Conservation (phyloP, 257 asterid genomes). For the Verbascum thapsus region DNA sequence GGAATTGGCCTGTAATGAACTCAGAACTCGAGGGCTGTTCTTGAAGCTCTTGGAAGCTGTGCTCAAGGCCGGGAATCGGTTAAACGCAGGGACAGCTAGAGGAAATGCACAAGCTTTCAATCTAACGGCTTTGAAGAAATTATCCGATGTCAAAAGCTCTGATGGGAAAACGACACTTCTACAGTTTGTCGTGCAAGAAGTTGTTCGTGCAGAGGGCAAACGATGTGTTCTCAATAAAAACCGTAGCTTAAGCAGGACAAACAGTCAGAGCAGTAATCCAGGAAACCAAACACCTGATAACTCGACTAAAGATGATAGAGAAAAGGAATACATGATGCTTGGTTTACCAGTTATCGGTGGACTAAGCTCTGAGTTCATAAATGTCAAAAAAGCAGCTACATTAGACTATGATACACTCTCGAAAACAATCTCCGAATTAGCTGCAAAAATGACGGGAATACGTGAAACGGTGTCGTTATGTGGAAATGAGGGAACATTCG, state of each 20-base stretch:
- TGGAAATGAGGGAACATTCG: constrained; percentile 48
- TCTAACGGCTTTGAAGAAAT: constrained; percentile 74
- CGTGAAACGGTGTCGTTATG: constrained; percentile 37
- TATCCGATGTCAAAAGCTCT: constrained; percentile 82
- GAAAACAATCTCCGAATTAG: constrained; percentile 43
- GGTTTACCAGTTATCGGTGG: constrained; percentile 89
- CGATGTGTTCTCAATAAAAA: constrained; percentile 59
- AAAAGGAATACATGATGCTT: constrained; percentile 76
- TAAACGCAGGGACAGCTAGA: constrained; percentile 85
- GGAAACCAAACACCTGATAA: constrained; percentile 32
- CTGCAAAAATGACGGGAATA: constrained; percentile 46
- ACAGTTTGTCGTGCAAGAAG: constrained; percentile 88
- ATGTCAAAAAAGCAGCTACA: constrained; percentile 69
- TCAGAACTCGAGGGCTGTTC: constrained; percentile 72
- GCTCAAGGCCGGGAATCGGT: constrained; percentile 81
- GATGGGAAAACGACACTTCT: constrained; percentile 90
- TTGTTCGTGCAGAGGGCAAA: constrained; percentile 87
- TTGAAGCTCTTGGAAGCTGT: constrained; percentile 91
- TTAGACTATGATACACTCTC: constrained; percentile 55
- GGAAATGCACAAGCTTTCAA: constrained; percentile 89
- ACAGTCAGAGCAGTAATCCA: constrained; percentile 40
- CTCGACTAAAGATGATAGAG: constrained; percentile 52
- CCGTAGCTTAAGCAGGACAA: constrained; percentile 51
- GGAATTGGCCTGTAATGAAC: constrained; percentile 75
- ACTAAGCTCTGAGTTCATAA: constrained; percentile 66